phyloP scores from a whole-genome alignment of 306 rosid species.

The Vachellia collinsii region DNA sequence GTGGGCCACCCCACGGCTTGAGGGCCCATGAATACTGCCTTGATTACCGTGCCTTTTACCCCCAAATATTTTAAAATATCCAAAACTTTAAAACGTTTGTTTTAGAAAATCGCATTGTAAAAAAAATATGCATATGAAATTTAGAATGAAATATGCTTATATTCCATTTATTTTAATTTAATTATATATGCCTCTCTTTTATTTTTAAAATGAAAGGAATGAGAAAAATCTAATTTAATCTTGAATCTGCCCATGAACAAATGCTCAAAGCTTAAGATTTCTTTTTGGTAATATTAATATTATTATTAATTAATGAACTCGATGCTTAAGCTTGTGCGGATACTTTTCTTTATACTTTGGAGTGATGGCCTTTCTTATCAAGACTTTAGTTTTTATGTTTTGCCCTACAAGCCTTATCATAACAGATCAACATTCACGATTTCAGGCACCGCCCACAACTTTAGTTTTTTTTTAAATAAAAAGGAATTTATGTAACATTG shows the following conservation, averaged over 20 bases:
- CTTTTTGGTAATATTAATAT: too few relatives aligned
- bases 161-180: too few relatives aligned
- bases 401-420: constrained; percentile 3
- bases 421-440: neutral
- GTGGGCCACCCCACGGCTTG: constrained; percentile 19
- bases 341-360: neutral
- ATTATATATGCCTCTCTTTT: too few relatives aligned
- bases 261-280: neutral
- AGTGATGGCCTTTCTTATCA: neutral
- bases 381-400: constrained; percentile 1
- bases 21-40: too few relatives aligned
- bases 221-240: too few relatives aligned
- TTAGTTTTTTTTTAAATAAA: neutral
- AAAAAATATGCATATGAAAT: too few relatives aligned
- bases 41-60: too few relatives aligned
- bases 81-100: too few relatives aligned
- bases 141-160: too few relatives aligned
- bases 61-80: neutral
- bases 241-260: neutral
- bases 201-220: too few relatives aligned
- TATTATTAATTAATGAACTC: neutral
- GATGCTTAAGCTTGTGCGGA: neutral
- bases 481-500: neutral
- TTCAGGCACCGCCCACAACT: neutral
- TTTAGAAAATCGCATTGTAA: too few relatives aligned